Conservation (phyloP, 2,329 filamentous ascomycete genomes). For the Ramichloridium luteum region DNA sequence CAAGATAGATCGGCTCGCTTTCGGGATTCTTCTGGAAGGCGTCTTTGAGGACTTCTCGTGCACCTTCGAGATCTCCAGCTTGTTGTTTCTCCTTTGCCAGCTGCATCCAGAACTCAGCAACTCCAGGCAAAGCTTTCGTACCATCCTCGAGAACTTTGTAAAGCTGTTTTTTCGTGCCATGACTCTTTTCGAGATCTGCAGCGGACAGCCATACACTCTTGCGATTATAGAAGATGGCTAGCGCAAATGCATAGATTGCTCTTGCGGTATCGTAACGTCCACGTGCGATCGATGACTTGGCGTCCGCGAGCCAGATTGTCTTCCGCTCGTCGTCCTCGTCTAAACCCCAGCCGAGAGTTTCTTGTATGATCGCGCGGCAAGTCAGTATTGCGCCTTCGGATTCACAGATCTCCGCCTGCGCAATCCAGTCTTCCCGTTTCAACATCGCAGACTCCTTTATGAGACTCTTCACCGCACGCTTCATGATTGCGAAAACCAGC, state of each 20-base stretch:
- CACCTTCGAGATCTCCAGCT: slow-evolving; percentile 74
- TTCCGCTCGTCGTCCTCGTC: slow-evolving; percentile 96
- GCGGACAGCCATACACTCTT: slow-evolving; percentile 82
- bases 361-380: slow-evolving; percentile 77
- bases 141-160: slow-evolving; percentile 83
- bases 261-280: slow-evolving; percentile 81
- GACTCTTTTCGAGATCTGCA: slow-evolving; percentile 79
- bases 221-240: slow-evolving; percentile 80
- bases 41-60: slow-evolving; percentile 69
- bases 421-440: slow-evolving; percentile 93
- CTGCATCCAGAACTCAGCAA: slow-evolving; percentile 89
- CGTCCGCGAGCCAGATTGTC: slow-evolving; percentile 92
- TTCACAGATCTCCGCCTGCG: slow-evolving; percentile 88
- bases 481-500: slow-evolving; percentile 78
- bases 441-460: slow-evolving; percentile 91
- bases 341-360: slow-evolving; percentile 83
- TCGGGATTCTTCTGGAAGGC: slow-evolving; percentile 93
- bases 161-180: slow-evolving; percentile 71
- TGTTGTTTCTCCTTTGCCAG: slow-evolving; percentile 92
- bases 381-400: slow-evolving; percentile 79
- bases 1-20: slow-evolving; percentile 96
- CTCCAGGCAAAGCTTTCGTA: slow-evolving; percentile 83
- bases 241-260: slow-evolving; percentile 83
- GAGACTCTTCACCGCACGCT: slow-evolving; percentile 76
- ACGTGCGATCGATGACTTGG: slow-evolving; percentile 64